Evolutionary conservation across 176 grass and related monocot species (phyloP), one percentile per base, ranked within the genome.

Genomic region (Phoenix dactylifera): DNA sequence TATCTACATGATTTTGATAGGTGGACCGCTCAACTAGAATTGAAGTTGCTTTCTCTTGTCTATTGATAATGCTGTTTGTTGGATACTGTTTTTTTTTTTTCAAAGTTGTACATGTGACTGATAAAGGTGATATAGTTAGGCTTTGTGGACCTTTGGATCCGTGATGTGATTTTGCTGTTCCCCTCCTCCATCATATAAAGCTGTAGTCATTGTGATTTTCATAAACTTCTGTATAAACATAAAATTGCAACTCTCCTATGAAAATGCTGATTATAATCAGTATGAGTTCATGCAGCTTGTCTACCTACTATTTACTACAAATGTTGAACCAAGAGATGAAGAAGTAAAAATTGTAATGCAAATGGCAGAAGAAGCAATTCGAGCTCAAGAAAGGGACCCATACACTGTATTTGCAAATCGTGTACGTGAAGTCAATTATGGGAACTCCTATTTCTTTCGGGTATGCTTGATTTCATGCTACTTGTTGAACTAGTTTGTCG

Each of bases 341-440:
- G 93, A 98, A 67, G 87, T 98, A 28, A 92, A 91, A 74, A 98
- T 91, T 75, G 93, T 98, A 63, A 92, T 98, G 93, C 93, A 98
- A 88, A 98, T 98, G 93, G 81, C 93, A 20, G 93, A 92, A 80
- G 93, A 98, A 85, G 93, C 93, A 80, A 92, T 98, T 56, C 82
- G 89, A 77, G 93, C 93, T 71, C 93, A 98, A 85, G 93, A 98
- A 76, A 82, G 93, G 65, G 93, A 98, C 75, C 93, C 93, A 50
- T 98, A 81, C 79, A 98, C 87, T 70, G 93, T 84, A 71, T 98
- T 85, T 92, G 81, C 93, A 49, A 98, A 98, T 86, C 74, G 87
- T 82, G 78, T 76, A 3, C 69, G 87, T 24, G 87, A 98, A 88
- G 84, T 98, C 82, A 98, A 98, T 68, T 92, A 98, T 16, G 93